These are phyloP conservation scores for Chiua sp. DNA, from an alignment of 1,284 basidiomycete species.

Conservation along the genomic window DNA sequence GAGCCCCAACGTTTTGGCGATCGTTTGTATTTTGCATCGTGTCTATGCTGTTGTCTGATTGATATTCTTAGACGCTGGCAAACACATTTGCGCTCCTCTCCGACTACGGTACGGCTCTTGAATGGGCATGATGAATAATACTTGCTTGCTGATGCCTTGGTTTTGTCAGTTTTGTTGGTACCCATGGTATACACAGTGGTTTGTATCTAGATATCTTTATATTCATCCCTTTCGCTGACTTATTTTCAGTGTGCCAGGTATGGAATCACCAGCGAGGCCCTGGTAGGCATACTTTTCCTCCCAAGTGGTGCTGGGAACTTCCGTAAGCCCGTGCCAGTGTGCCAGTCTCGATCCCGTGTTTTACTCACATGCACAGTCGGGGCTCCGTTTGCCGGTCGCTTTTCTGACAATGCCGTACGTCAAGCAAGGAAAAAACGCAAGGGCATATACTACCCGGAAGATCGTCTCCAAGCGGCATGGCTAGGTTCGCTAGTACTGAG, in stretches of 20 bases:
- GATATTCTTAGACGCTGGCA: conserved; percentile 44
- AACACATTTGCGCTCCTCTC: conserved; percentile 45
- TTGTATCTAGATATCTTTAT: conserved; percentile 9
- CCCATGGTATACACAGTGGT: conserved; percentile 41
- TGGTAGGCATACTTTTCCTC: conserved; percentile 66
- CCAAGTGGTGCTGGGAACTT: conserved; percentile 67
- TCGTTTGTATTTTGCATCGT: conserved; percentile 47
- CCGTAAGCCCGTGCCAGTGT: conserved; percentile 41
- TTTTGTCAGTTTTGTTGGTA: conserved; percentile 40
- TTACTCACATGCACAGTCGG: conserved; percentile 45
- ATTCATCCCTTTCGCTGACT: conserved; percentile 3
- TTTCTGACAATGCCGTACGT: conserved; percentile 56
- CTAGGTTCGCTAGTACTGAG: conserved; percentile 51
- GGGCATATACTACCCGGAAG: conserved; percentile 61
- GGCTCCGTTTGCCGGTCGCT: conserved; percentile 53
- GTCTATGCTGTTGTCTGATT: background rate
- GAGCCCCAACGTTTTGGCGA: conserved; percentile 60
- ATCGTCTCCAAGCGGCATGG: conserved; percentile 57
- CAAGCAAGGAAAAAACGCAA: conserved; percentile 53
- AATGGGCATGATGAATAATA: no score
- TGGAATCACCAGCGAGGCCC: conserved; percentile 59
- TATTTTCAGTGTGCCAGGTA: conserved; percentile 56
- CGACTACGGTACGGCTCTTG: conserved; percentile 46
- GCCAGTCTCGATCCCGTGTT: background rate
- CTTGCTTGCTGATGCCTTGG: background rate